Evolutionary conservation across 495 filamentous ascomycete species (phyloP).

Genomic region (Penicillium roqueforti): DNA sequence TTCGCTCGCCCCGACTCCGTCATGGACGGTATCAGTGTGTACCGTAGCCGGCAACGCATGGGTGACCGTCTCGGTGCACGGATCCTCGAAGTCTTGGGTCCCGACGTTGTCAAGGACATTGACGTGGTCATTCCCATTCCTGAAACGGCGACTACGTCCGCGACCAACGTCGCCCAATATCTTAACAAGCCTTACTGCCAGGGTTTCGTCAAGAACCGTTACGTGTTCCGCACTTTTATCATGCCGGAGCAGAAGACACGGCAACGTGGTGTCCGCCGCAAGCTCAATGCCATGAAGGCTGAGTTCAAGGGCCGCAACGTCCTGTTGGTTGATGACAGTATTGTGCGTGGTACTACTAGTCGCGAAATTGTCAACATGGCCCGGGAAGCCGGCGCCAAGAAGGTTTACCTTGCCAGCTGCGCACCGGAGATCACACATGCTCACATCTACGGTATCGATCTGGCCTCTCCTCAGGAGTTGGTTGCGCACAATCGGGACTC

Average conservation of each 20-base stretch:
- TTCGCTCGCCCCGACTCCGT: constrained; percentile 80
- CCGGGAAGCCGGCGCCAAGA: constrained; percentile 80
- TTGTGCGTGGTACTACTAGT: constrained; percentile 88
- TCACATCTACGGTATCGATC: constrained; percentile 85
- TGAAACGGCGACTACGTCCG: constrained; percentile 81
- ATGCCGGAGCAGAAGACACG: constrained; percentile 84
- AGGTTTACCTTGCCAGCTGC: constrained; percentile 87
- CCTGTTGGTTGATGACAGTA: constrained; percentile 85
- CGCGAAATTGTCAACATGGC: constrained; percentile 94
- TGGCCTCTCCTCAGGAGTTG: constrained; percentile 76
- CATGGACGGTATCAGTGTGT: constrained; percentile 90
- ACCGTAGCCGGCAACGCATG: constrained; percentile 88
- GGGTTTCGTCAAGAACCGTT: constrained; percentile 91
- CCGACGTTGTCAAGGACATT: constrained; percentile 74
- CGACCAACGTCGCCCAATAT: constrained; percentile 69
- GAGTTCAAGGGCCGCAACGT: constrained; percentile 86
- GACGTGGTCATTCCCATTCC: constrained; percentile 90
- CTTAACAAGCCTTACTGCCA: constrained; percentile 79
- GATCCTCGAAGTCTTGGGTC: constrained; percentile 66
- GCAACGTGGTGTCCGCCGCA: constrained; percentile 57
- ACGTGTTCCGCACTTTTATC: constrained; percentile 95
- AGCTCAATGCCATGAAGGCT: constrained; percentile 75
- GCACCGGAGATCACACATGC: constrained; percentile 79
- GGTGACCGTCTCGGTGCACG: constrained; percentile 80
- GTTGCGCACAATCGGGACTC: constrained; percentile 75